These are phyloP conservation scores for Ensete glaucum DNA, from an alignment of 176 grass and related monocot genomes.

Conservation along the genomic window DNA sequence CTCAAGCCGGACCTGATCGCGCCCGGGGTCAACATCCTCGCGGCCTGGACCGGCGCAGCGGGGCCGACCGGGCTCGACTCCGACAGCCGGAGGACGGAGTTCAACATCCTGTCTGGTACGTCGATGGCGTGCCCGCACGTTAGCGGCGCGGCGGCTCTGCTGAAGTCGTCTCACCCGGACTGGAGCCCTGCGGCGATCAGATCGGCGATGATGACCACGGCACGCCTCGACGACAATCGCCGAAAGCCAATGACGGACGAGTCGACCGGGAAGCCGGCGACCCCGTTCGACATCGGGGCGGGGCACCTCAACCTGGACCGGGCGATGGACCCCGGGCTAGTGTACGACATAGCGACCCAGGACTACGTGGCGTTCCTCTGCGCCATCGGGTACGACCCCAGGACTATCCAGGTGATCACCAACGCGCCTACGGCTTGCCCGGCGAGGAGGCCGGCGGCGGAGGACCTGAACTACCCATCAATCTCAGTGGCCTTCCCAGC, in stretches of 20 bases:
- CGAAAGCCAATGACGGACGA: conserved; percentile 24
- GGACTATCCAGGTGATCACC: conserved; percentile 72
- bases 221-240: conserved; percentile 46
- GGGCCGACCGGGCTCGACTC: conserved; percentile 24
- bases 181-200: conserved; percentile 56
- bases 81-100: conserved; percentile 26
- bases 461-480: conserved; percentile 86
- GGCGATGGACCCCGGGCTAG: conserved; percentile 75
- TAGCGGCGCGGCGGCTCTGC: conserved; percentile 51
- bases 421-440: conserved; percentile 55
- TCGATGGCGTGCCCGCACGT: conserved; percentile 75
- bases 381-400: conserved; percentile 70
- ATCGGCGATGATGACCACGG: conserved; percentile 83
- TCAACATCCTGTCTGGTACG: conserved; percentile 58
- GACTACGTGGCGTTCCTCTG: conserved; percentile 86
- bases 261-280: conserved; percentile 14
- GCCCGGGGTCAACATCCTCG: conserved; percentile 63
- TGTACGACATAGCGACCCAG: conserved; percentile 53
- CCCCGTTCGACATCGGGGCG: conserved; percentile 64
- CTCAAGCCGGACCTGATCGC: conserved; percentile 80
- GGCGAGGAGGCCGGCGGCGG: conserved; percentile 27
- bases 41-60: conserved; percentile 59
- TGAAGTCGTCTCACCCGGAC: conserved; percentile 42
- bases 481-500: conserved; percentile 67
- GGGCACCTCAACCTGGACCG: conserved; percentile 51